Evolutionary conservation across 1,284 basidiomycete species (phyloP).

Genomic region (Phellinidium pouzarii): DNA sequence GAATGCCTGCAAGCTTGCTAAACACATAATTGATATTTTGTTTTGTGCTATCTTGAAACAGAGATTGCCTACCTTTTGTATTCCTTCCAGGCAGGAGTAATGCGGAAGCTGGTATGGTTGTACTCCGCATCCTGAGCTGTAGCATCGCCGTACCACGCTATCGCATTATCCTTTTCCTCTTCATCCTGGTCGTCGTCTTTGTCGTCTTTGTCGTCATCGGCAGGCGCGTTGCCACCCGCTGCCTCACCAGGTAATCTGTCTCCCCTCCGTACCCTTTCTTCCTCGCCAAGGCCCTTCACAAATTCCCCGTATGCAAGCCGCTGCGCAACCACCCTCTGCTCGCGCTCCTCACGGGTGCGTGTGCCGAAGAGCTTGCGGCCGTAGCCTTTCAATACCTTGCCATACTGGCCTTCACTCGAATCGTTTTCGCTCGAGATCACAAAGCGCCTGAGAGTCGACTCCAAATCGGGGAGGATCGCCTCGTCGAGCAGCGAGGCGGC

Average conservation of each 20-base stretch:
- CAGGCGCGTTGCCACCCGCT: constrained; percentile 25
- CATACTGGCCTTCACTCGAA: constrained; percentile 26
- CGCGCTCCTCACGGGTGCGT: constrained; percentile 27
- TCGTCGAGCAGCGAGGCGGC: constrained; percentile 25
- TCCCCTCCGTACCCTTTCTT: neutral
- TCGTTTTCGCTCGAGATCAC: constrained; percentile 27
- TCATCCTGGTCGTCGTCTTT: constrained; percentile 23
- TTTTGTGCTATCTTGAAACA: too few species aligned
- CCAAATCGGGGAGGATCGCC: constrained; percentile 30
- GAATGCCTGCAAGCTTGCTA: neutral
- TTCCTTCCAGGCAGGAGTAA: constrained; percentile 33
- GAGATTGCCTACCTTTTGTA: constrained; percentile 28
- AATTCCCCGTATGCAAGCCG: constrained; percentile 31
- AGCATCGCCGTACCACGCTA: constrained; percentile 27
- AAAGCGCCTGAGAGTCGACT: constrained; percentile 29
- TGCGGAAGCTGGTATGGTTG: constrained; percentile 21
- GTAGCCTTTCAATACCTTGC: constrained; percentile 31
- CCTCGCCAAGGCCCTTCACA: constrained; percentile 15
- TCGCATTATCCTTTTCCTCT: constrained; percentile 22
- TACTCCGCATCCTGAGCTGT: constrained; percentile 13
- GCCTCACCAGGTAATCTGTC: constrained; percentile 11
- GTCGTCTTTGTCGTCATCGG: too few species aligned
- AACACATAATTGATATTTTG: neutral
- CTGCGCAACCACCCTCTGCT: constrained; percentile 27
- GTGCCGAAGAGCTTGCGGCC: constrained; percentile 30